Evolutionary conservation across 768 basidiomycete species (phyloP).

Genomic region (Russula brevipes): DNA sequence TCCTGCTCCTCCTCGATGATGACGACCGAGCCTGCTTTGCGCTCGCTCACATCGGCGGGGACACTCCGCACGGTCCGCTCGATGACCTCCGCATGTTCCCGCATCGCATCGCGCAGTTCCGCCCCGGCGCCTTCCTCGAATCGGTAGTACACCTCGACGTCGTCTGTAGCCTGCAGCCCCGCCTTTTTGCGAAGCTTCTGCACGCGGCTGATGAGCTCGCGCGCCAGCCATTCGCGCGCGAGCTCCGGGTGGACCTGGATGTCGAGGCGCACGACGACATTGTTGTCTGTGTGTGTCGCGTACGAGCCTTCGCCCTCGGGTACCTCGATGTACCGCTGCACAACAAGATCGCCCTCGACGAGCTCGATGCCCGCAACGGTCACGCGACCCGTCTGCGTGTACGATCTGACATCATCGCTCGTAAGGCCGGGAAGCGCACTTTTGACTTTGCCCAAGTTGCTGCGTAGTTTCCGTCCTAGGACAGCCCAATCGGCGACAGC

Average conservation of each 20-base stretch:
- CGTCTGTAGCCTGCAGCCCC: conserved; percentile 90
- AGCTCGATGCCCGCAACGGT: conserved; percentile 87
- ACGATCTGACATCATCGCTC: conserved; percentile 78
- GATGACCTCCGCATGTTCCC: conserved; percentile 63
- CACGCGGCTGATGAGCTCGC: conserved; percentile 87
- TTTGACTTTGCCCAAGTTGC: conserved; percentile 85
- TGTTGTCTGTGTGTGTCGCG: conserved; percentile 85
- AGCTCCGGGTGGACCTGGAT: conserved; percentile 83
- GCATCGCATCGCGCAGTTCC: conserved; percentile 60
- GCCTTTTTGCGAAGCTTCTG: conserved; percentile 96
- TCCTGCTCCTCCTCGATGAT: conserved; percentile 87
- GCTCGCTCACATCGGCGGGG: conserved; percentile 55
- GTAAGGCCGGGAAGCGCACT: conserved; percentile 75
- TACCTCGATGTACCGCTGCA: conserved; percentile 86
- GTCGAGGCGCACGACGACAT: conserved; percentile 92
- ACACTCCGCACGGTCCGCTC: conserved; percentile 67
- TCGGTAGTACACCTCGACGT: conserved; percentile 80
- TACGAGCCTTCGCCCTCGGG: conserved; percentile 55
- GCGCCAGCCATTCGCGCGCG: conserved; percentile 79
- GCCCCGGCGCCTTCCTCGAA: conserved; percentile 66
- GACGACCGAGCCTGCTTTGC: conserved; percentile 43
- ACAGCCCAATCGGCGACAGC: conserved; percentile 94
- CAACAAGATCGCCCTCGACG: conserved; percentile 82
- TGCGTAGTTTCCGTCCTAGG: conserved; percentile 88
- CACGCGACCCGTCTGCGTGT: conserved; percentile 68